Evolutionary conservation across 1,139 yeast genomes (phyloP).

Genomic region (Blastobotrys proliferans): DNA sequence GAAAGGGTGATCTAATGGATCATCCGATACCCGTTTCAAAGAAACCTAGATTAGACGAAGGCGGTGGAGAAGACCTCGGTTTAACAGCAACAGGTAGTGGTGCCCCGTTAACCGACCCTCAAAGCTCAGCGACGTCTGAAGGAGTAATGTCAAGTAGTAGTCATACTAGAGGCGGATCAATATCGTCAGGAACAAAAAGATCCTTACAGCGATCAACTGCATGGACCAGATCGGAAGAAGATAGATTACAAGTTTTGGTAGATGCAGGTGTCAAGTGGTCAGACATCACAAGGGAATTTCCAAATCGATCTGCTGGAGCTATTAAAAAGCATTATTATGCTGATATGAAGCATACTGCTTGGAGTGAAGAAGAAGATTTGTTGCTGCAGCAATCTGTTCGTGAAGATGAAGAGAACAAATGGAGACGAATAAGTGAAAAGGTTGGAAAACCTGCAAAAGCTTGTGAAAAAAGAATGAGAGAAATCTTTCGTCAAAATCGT

Average conservation of each 20-base stretch:
- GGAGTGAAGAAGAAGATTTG: constrained; percentile 30
- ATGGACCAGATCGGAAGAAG: constrained; percentile 29
- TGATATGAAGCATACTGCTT: constrained; percentile 31
- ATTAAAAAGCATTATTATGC: constrained; percentile 34
- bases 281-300: constrained; percentile 29
- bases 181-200: not conserved
- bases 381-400: constrained; percentile 24
- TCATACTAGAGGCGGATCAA: not conserved
- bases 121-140: not conserved
- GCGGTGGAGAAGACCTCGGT: no score
- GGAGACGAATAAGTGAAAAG: constrained; percentile 31
- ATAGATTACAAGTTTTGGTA: constrained; percentile 27
- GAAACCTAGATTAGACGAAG: constrained; percentile 6
- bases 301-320: constrained; percentile 33
- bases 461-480: constrained; percentile 29
- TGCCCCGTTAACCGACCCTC: not conserved
- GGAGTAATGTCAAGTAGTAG: not conserved
- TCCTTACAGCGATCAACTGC: constrained; percentile 23
- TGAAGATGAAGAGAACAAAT: constrained; percentile 30
- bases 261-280: constrained; percentile 33
- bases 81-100: no score
- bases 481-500: constrained; percentile 13
- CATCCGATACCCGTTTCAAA: constrained; percentile 6
- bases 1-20: constrained; percentile 6
- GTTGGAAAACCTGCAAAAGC: constrained; percentile 31